Percentiles rank a stretch among this genome's conserved stretches.
Conservation (phyloP, 2,329 filamentous ascomycete species). For the Trichoderma cornu-damae region DNA sequence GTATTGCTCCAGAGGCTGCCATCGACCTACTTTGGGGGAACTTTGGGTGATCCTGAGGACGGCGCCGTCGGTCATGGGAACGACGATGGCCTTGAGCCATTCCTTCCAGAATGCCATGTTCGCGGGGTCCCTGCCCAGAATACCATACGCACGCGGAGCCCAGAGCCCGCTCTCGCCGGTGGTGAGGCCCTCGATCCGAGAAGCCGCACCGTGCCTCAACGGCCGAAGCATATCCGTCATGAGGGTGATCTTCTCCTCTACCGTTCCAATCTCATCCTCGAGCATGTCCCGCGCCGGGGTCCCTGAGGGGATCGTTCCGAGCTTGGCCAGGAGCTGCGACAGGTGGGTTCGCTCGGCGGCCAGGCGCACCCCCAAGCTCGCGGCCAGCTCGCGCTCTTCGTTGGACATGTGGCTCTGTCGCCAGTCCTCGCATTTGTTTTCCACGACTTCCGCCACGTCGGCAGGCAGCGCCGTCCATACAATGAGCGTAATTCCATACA, state of each 20-base stretch:
- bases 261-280: constrained; percentile 89
- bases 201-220: constrained; percentile 86
- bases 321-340: constrained; percentile 76
- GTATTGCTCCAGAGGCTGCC: constrained; percentile 95
- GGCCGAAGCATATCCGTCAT: constrained; percentile 96
- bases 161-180: constrained; percentile 93
- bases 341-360: constrained; percentile 84
- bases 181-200: constrained; percentile 94
- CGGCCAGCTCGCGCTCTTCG: constrained; percentile 85
- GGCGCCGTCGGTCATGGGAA: constrained; percentile 88
- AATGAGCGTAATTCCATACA: constrained; percentile 87
- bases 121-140: constrained; percentile 77
- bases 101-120: constrained; percentile 97
- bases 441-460: constrained; percentile 76
- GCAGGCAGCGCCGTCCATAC: constrained; percentile 86
- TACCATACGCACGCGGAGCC: constrained; percentile 89
- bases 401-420: constrained; percentile 82
- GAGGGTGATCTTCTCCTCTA: constrained; percentile 93
- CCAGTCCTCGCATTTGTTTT: constrained; percentile 78
- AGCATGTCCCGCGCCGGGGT: constrained; percentile 74
- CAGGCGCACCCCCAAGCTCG: constrained; percentile 82
- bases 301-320: constrained; percentile 75
- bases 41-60: constrained; percentile 78
- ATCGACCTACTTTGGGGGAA: constrained; percentile 85
- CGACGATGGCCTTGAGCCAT: constrained; percentile 89